Percentiles rank a stretch among this genome's conserved stretches.
These are phyloP conservation scores for Aegilops speltoides DNA, from an alignment of 176 grass and related monocot genomes.

Conservation along the genomic window DNA sequence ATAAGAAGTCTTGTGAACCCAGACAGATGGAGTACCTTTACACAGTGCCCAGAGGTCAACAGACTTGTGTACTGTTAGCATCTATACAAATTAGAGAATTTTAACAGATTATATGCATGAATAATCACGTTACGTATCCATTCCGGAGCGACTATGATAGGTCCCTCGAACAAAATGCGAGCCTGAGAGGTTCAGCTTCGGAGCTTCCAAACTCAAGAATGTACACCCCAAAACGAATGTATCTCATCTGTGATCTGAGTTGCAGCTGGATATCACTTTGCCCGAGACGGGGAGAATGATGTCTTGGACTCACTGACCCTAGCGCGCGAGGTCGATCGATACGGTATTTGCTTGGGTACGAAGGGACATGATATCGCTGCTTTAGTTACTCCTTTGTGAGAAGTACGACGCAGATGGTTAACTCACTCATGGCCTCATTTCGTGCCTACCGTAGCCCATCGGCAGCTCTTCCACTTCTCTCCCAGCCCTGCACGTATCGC, in stretches of 20 bases:
- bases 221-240: neutral
- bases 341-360: conserved; percentile 56
- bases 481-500: neutral
- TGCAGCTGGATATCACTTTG: conserved; percentile 26
- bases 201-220: neutral
- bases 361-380: conserved; percentile 62
- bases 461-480: neutral
- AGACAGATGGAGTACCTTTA: too few species aligned
- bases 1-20: neutral
- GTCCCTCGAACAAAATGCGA: neutral
- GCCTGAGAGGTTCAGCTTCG: neutral
- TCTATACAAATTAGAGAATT: too few species aligned
- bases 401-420: conserved; percentile 50
- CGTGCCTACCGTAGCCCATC: conserved; percentile 10
- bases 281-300: neutral
- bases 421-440: conserved; percentile 42
- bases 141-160: neutral
- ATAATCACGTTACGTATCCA: neutral
- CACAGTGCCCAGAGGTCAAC: too few species aligned
- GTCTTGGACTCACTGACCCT: conserved; percentile 27
- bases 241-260: neutral
- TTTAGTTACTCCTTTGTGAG: conserved; percentile 39
- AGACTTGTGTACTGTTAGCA: too few species aligned
- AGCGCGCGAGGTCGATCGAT: conserved; percentile 24
- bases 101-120: too few species aligned